These are phyloP conservation scores for Aphanoascus verrucosus DNA, from an alignment of 2,329 filamentous ascomycete species.

Conservation along the genomic window DNA sequence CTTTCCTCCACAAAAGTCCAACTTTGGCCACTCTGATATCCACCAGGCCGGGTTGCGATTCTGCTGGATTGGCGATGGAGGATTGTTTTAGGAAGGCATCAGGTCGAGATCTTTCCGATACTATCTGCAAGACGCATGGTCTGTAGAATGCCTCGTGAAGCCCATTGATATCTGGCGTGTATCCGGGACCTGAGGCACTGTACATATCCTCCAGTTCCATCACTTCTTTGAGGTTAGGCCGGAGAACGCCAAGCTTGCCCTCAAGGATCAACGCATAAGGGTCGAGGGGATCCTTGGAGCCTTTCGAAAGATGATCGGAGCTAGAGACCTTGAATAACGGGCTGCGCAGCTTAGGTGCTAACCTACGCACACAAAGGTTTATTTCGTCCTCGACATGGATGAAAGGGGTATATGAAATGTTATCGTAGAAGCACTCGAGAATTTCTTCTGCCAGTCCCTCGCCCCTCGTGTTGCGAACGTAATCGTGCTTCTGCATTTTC, in stretches of 20 bases:
- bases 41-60: conserved; percentile 82
- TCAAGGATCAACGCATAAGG: conserved; percentile 93
- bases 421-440: conserved; percentile 93
- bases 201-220: conserved; percentile 90
- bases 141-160: conserved; percentile 83
- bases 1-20: conserved; percentile 87
- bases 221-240: conserved; percentile 81
- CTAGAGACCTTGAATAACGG: conserved; percentile 56
- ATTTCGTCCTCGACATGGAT: conserved; percentile 93
- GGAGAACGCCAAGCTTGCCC: conserved; percentile 67
- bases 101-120: conserved; percentile 83
- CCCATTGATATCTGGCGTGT: conserved; percentile 65
- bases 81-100: conserved; percentile 91
- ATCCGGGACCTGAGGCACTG: conserved; percentile 67
- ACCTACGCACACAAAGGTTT: conserved; percentile 57
- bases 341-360: conserved; percentile 61
- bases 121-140: conserved; percentile 85
- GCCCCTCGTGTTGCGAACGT: conserved; percentile 85
- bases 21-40: conserved; percentile 98
- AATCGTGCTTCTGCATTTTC: conserved; percentile 95
- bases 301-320: conserved; percentile 53
- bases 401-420: conserved; percentile 95
- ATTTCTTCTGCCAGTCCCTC: conserved; percentile 92
- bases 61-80: conserved; percentile 70
- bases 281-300: conserved; percentile 75